Conservation (phyloP, 1,284 basidiomycete genomes). For the Apiotrichum gamsii region DNA sequence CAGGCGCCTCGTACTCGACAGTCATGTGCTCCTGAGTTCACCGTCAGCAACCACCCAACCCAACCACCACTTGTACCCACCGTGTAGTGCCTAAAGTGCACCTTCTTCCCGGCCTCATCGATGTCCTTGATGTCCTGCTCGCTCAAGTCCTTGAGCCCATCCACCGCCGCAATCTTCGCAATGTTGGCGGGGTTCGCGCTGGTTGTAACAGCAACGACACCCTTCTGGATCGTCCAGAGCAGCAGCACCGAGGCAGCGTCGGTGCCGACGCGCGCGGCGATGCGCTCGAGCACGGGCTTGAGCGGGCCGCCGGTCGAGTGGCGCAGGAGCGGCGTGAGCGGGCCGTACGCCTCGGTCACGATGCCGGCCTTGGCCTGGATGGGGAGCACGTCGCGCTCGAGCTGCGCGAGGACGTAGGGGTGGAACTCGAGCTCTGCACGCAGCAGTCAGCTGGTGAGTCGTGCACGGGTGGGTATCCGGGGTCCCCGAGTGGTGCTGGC, state of each 20-base stretch:
- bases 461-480: too few relatives aligned
- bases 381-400: slow-evolving; percentile 53
- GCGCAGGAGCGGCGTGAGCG: slow-evolving; percentile 55
- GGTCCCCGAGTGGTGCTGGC: slow-evolving; percentile 1
- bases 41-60: not conserved
- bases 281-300: slow-evolving; percentile 52
- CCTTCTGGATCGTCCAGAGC: slow-evolving; percentile 59
- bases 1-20: slow-evolving; percentile 38
- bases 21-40: slow-evolving; percentile 36
- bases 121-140: slow-evolving; percentile 59
- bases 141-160: slow-evolving; percentile 57
- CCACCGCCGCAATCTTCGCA: slow-evolving; percentile 56
- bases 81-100: slow-evolving; percentile 52
- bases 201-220: slow-evolving; percentile 60
- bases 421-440: slow-evolving; percentile 62
- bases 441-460: too few relatives aligned
- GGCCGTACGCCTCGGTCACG: slow-evolving; percentile 58
- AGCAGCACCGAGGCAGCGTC: slow-evolving; percentile 55
- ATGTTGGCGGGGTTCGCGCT: slow-evolving; percentile 60
- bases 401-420: slow-evolving; percentile 62
- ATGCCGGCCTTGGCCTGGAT: slow-evolving; percentile 59
- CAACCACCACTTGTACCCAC: too few relatives aligned
- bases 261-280: slow-evolving; percentile 48
- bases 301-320: slow-evolving; percentile 54
- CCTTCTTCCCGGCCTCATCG: slow-evolving; percentile 56